Evolutionary conservation across 2,329 filamentous ascomycete species (phyloP), one percentile per base, ranked within the genome.

Genomic region (Ophidiomyces ophidiicola): DNA sequence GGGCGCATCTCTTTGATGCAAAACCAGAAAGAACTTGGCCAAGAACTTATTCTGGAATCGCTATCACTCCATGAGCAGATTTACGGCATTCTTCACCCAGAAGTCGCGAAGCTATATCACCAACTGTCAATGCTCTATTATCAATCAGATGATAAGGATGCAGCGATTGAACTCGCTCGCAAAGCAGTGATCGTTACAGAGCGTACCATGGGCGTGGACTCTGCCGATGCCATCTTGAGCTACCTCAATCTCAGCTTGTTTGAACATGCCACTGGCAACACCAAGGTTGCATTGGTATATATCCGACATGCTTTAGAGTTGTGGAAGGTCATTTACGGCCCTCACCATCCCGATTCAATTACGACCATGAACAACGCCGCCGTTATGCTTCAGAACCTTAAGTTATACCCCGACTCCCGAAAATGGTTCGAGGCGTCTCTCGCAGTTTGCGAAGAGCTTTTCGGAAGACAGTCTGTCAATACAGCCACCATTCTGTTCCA

Each of bases 331-430:
- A 88, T 96, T 53, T 98, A 94, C 57, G 90, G 90, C 21, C 69
- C 80, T 20, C 82, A 85, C 53, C 90, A 98, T 63, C 90, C 90
- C 2, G 90, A 98, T 64, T 93, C 86, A 6, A 94, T 98, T 63
- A 98, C 92, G 6, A 96, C 90, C 11, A 81, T 96, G 63, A 98
- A 96, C 73, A 98, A 98, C 55, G 88, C 85, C 14, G 90, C 90
- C 5, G 90, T 98, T 44, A 98, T 98, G 90, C 76, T 98, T 43
- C 90, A 98, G 63, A 80, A 86, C 41, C 74, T 94, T 52, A 94
- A 96, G 70, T 79, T 82, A 45, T 98, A 93, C 67, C 80, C 88
- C 52, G 85, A 94, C 63, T 96, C 88, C 32, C 80, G 90, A 36
- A 71, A 88, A 46, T 98, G 90, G 90, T 98, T 98, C 56, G 90